Percentiles rank a stretch among this genome's conserved stretches.
These are phyloP conservation scores for Paecilomyces niveus DNA, from an alignment of 2,329 filamentous ascomycete genomes.

Conservation along the genomic window DNA sequence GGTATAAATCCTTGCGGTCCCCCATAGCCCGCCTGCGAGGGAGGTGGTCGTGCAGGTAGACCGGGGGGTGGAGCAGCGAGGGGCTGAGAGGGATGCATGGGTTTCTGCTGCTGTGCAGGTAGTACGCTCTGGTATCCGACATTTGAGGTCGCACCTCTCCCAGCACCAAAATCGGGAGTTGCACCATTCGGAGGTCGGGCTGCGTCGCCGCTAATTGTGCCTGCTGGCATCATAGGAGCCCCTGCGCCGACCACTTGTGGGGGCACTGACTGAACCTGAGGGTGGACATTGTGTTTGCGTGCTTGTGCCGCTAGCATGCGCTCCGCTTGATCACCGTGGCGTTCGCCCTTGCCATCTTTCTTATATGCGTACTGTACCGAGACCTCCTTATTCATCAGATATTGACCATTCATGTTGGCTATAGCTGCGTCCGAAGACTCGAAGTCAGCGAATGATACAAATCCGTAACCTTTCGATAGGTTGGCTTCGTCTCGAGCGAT, in stretches of 20 bases:
- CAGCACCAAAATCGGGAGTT: slow-evolving; percentile 27
- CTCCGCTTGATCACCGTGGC: slow-evolving; percentile 91
- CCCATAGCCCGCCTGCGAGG: slow-evolving; percentile 60
- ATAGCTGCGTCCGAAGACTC: slow-evolving; percentile 90
- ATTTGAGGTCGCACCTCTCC: slow-evolving; percentile 36
- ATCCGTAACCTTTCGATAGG: slow-evolving; percentile 90
- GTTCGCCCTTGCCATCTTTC: slow-evolving; percentile 95
- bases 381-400: slow-evolving; percentile 93
- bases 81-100: slow-evolving; percentile 51
- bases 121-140: slow-evolving; percentile 36
- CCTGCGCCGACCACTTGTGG: slow-evolving; percentile 58
- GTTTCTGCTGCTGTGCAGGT: slow-evolving; percentile 39
- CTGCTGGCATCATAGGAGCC: slow-evolving; percentile 35
- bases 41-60: slow-evolving; percentile 62
- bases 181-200: slow-evolving; percentile 25
- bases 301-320: slow-evolving; percentile 85
- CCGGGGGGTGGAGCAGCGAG: slow-evolving; percentile 43
- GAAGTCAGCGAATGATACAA: slow-evolving; percentile 88
- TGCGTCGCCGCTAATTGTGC: slow-evolving; percentile 37
- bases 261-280: slow-evolving; percentile 68
- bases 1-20: slow-evolving; percentile 45
- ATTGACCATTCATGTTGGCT: slow-evolving; percentile 89
- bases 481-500: slow-evolving; percentile 79
- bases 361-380: slow-evolving; percentile 98
- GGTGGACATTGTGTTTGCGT: slow-evolving; percentile 86